Evolutionary conservation across 164 flowering plant genomes (phyloP).

Genomic region (Kingdonia uniflora): DNA sequence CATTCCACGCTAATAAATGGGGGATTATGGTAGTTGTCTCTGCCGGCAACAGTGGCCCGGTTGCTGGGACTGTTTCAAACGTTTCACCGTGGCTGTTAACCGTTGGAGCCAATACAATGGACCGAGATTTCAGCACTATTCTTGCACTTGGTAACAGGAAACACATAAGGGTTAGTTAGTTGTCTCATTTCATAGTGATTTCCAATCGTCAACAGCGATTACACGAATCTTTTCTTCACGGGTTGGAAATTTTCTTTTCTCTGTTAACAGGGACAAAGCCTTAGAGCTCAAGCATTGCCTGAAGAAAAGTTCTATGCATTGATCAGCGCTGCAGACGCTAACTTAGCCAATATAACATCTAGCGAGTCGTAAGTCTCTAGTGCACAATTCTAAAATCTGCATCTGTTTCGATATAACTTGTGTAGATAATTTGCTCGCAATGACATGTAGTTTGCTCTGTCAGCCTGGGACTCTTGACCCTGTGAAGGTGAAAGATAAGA

Average conservation of each 20-base stretch:
- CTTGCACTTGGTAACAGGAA: slow-evolving; percentile 34
- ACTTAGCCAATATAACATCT: slow-evolving; percentile 21
- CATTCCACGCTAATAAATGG: slow-evolving; percentile 53
- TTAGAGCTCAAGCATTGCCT: slow-evolving; percentile 27
- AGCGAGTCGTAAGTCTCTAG: slow-evolving; percentile 33
- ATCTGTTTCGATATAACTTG: no score
- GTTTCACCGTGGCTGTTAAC: slow-evolving; percentile 62
- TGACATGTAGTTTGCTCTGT: no score
- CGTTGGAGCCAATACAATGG: slow-evolving; percentile 62
- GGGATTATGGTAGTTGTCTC: slow-evolving; percentile 49
- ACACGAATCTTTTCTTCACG: background rate
- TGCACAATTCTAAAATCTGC: no score
- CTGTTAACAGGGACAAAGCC: slow-evolving; percentile 39
- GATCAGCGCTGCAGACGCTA: slow-evolving; percentile 23
- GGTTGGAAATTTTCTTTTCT: background rate
- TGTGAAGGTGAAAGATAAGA: slow-evolving; percentile 42
- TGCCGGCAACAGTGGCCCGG: slow-evolving; percentile 57
- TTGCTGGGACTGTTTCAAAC: slow-evolving; percentile 27
- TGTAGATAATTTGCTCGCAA: background rate
- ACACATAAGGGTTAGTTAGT: slow-evolving; percentile 16
- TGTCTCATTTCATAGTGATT: background rate
- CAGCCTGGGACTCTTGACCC: slow-evolving; percentile 39
- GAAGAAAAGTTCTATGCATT: slow-evolving; percentile 28
- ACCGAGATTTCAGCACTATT: slow-evolving; percentile 31
- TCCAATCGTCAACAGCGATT: background rate